phyloP scores from a whole-genome alignment of 805 yeast genomes.

The Blastobotrys muscicola region DNA sequence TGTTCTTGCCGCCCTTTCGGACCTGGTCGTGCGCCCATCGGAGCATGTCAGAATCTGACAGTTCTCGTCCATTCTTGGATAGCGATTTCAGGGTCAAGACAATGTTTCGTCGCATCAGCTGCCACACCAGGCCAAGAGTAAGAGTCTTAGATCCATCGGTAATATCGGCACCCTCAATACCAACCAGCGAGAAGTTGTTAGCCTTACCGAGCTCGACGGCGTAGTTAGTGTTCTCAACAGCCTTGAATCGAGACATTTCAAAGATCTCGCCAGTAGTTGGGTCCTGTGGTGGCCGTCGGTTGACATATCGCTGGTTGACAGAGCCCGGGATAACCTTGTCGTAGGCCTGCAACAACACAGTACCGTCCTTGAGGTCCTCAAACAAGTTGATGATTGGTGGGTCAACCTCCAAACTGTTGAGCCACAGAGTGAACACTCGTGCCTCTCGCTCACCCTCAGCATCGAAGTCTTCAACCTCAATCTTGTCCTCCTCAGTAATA shows the following conservation, averaged over 20 bases:
- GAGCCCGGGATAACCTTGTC: constrained; percentile 94
- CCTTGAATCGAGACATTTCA: constrained; percentile 84
- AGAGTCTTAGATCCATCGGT: constrained; percentile 85
- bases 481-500: constrained; percentile 77
- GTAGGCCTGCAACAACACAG: constrained; percentile 79
- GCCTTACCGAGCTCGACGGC: constrained; percentile 96
- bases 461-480: constrained; percentile 95
- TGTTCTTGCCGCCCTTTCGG: constrained; percentile 69
- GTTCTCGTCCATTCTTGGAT: constrained; percentile 61
- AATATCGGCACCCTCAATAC: constrained; percentile 96
- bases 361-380: constrained; percentile 92
- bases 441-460: constrained; percentile 99
- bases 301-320: constrained; percentile 68
- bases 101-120: constrained; percentile 94
- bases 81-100: constrained; percentile 69
- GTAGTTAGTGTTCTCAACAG: constrained; percentile 93
- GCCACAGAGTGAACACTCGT: constrained; percentile 94
- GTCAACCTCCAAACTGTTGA: constrained; percentile 90
- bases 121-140: constrained; percentile 94
- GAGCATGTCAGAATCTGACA: constrained; percentile 78
- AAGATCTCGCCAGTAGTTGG: constrained; percentile 34
- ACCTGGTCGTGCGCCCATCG: constrained; percentile 90
- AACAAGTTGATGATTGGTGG: constrained; percentile 88
- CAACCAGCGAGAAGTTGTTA: constrained; percentile 86
- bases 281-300: constrained; percentile 56